Conservation (phyloP, 192 early-diverging fungal genomes). For the Entophlyctis luteolus region DNA sequence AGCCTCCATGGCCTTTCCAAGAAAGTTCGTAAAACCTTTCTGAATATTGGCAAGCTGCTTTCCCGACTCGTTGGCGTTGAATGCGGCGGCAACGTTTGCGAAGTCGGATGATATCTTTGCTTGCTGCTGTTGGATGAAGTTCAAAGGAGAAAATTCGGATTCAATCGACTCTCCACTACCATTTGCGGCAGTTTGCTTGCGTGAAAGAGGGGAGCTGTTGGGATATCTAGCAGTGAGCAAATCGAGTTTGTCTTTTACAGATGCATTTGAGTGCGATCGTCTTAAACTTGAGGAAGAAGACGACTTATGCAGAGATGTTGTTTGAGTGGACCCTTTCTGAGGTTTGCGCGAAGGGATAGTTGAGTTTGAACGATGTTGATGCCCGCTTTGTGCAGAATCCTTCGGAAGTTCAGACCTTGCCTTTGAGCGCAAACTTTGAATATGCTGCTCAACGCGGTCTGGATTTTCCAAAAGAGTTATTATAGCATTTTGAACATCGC, state of each 20-base stretch:
- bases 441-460: conserved; percentile 44
- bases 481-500: conserved; percentile 58
- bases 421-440: conserved; percentile 23
- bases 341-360: no score
- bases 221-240: not conserved
- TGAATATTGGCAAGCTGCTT: conserved; percentile 28
- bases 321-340: not conserved
- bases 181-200: not conserved
- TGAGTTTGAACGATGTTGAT: no score
- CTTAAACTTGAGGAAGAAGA: not conserved
- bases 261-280: not conserved
- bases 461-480: conserved; percentile 58
- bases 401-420: not conserved
- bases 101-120: not conserved
- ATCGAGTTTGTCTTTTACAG: no score
- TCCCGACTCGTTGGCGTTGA: not conserved
- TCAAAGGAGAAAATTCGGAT: conserved; percentile 5
- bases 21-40: conserved; percentile 15
- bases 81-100: not conserved
- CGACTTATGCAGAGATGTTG: not conserved
- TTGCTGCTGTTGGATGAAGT: conserved; percentile 33
- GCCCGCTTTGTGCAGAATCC: no score
- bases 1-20: conserved; percentile 55
- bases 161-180: not conserved
- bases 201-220: not conserved